Base-by-base conservation (phyloP, 73 alveolate genomes). In the Halteria grandinella region DNA sequence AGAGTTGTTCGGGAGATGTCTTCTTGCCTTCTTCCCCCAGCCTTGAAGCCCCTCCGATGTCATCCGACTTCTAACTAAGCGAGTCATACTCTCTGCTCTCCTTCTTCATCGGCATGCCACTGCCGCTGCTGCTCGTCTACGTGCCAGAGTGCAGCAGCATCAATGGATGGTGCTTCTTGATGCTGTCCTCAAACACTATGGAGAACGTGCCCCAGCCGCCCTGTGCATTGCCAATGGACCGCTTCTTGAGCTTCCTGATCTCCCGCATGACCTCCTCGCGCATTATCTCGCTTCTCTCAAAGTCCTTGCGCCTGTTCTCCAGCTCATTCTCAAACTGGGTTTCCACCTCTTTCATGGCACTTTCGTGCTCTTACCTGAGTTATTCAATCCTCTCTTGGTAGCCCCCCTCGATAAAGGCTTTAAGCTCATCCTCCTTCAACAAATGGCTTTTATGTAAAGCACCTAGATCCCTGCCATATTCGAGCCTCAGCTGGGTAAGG, bases 131-230 rank as follows among this genome's bases (percentile, higher is more conserved):
- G n/a, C n/a, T n/a, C n/a, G n/a, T n/a, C n/a, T n/a, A n/a, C n/a
- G n/a, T n/a, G n/a, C n/a, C n/a, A n/a, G n/a, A n/a, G n/a, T n/a
- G n/a, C n/a, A n/a, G n/a, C n/a, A n/a, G 60, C 11, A 18, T 48
- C 11, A 48, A 12, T 17, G 18, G 18, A 48, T 12, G 60, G 60
- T 18, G 18, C 32, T 17, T 17, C 7, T 11, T 66, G 1, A 39
- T 18, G 1, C 7, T 2, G 5, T 51, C 58, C 31, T 66, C 80
- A 66, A 66, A 34, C 10, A 33, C 80, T 6, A 66, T 44, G 12
- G 69, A 11, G 24, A 66, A 66, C 1, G 80, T 66, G 6, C 80
- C 80, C 80, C 80, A 66, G 7, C 80, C 80, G 7, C 80, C 80
- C 47, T 66, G 32, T n/a, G 51, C 33, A n/a, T 45, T 52, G 25